These are phyloP conservation scores for Hemisphaericaspora xylanilytica DNA, from an alignment of 1,139 yeast genomes.

Conservation along the genomic window DNA sequence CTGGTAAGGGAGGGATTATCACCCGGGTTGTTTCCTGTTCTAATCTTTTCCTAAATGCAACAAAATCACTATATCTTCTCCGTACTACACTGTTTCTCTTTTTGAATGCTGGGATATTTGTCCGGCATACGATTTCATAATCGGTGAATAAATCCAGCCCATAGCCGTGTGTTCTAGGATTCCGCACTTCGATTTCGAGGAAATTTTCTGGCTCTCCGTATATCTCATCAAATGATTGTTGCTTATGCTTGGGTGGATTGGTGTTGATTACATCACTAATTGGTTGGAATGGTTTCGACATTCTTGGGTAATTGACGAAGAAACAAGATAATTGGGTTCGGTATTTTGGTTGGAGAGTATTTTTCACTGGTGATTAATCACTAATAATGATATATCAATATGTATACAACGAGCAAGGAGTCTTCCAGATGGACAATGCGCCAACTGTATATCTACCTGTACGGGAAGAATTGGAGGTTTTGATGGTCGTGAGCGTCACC, in stretches of 20 bases:
- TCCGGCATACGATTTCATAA: constrained; percentile 84
- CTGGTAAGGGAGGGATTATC: constrained; percentile 84
- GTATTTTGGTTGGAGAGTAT: no score
- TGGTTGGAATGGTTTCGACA: constrained; percentile 48
- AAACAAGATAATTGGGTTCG: not conserved
- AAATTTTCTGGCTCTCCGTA: constrained; percentile 96
- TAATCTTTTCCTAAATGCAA: constrained; percentile 67
- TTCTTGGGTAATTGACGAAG: constrained; percentile 9
- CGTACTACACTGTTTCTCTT: constrained; percentile 67
- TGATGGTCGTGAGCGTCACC: no score
- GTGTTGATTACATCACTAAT: constrained; percentile 45
- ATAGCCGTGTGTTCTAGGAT: constrained; percentile 76
- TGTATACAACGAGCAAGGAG: no score
- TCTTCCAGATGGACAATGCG: no score
- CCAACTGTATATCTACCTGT: no score
- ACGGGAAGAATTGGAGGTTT: no score
- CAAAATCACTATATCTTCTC: constrained; percentile 89
- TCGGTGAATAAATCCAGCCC: constrained; percentile 79
- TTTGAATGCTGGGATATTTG: constrained; percentile 84
- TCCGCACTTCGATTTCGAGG: constrained; percentile 81
- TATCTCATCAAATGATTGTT: constrained; percentile 74
- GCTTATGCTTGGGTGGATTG: constrained; percentile 38
- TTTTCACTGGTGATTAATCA: no score
- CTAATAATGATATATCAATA: not conserved
- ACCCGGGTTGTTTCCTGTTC: constrained; percentile 78